Evolutionary conservation across 148 eudicot species (phyloP).

Genomic region (Simmondsia chinensis): DNA sequence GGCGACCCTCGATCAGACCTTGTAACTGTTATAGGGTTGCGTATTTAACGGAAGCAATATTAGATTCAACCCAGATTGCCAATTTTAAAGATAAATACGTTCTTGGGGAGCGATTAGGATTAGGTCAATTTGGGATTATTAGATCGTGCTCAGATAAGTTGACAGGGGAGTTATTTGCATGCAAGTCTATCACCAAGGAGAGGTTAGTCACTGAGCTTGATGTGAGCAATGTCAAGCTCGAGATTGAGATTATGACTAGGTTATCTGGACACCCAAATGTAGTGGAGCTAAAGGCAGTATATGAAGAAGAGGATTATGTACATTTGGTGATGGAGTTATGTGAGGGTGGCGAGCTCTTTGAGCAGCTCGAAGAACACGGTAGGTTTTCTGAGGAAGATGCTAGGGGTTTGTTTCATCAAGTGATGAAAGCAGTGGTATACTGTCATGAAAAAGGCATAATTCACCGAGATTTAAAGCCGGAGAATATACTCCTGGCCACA

Average conservation of each 20-base stretch:
- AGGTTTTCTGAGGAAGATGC: constrained; percentile 61
- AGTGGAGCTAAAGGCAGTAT: constrained; percentile 78
- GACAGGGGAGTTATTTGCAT: constrained; percentile 61
- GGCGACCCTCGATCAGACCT: too few relatives aligned
- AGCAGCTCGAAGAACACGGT: constrained; percentile 57
- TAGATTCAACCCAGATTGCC: constrained; percentile 38
- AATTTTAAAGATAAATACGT: constrained; percentile 43
- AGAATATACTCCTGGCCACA: constrained; percentile 65
- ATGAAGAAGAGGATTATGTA: constrained; percentile 73
- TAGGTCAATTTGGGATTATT: constrained; percentile 81
- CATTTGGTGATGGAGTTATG: constrained; percentile 91
- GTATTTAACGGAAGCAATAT: constrained; percentile 42
- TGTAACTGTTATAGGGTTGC: constrained; percentile 34
- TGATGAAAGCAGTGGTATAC: constrained; percentile 68
- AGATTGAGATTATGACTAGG: constrained; percentile 73
- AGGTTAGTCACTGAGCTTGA: constrained; percentile 64
- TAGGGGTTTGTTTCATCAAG: constrained; percentile 46
- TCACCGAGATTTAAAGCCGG: constrained; percentile 90
- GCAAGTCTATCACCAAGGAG: constrained; percentile 74
- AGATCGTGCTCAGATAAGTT: constrained; percentile 57
- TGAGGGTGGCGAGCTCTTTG: constrained; percentile 88
- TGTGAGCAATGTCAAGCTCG: constrained; percentile 65
- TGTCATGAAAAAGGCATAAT: constrained; percentile 85
- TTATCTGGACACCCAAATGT: constrained; percentile 73
- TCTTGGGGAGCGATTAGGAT: constrained; percentile 61